Conservation (phyloP, 192 early-diverging fungal genomes). For the Backusella macrospora region DNA sequence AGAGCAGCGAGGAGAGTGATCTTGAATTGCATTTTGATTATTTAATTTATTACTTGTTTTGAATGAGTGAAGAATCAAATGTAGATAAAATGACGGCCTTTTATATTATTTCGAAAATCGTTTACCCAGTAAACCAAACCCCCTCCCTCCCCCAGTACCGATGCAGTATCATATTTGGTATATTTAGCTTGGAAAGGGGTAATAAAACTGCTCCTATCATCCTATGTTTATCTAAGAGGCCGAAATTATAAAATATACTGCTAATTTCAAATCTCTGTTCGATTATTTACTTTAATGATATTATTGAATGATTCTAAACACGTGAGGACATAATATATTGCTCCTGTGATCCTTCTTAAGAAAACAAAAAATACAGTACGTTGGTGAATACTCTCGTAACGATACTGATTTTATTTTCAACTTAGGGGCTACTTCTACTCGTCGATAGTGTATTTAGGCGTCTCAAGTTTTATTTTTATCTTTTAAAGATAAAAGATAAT, state of each 20-base stretch:
- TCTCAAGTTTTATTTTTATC: too few species aligned
- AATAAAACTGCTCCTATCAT: too few species aligned
- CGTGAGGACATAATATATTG: not conserved
- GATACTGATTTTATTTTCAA: too few species aligned
- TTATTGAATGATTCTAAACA: not conserved
- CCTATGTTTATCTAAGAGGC: too few species aligned
- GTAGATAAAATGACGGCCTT: not conserved
- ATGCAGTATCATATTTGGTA: too few species aligned
- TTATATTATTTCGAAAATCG: not conserved
- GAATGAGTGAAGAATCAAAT: not conserved
- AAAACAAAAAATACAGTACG: too few species aligned
- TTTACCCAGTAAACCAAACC: too few species aligned
- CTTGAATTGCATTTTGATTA: slow-evolving; percentile 2
- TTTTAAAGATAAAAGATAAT: too few species aligned
- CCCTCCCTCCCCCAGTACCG: too few species aligned
- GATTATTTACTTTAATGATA: not conserved
- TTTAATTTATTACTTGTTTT: not conserved
- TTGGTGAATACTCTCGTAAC: too few species aligned
- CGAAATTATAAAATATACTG: not conserved
- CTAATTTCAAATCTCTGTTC: not conserved
- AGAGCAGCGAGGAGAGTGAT: not conserved
- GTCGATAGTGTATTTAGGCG: too few species aligned
- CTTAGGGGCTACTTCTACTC: too few species aligned
- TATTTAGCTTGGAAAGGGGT: not conserved
- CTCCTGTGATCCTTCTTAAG: not conserved